Conservation (phyloP, 257 asterid genomes). For the Misopates orontium region DNA sequence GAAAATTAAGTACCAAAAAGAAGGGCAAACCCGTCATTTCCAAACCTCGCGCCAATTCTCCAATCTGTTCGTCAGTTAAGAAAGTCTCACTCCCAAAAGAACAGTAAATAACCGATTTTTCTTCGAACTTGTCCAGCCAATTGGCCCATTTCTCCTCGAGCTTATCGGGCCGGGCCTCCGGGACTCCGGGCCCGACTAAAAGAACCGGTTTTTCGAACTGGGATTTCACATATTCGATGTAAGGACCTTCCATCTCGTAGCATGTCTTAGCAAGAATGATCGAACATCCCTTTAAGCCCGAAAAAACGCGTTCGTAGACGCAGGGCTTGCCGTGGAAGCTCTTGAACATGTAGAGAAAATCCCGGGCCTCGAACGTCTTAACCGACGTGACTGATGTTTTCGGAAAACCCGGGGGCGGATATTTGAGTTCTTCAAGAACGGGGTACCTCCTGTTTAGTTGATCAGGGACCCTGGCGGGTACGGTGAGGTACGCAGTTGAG, state of each 20-base stretch:
- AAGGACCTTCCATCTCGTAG: slow-evolving; percentile 50
- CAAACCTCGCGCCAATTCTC: slow-evolving; percentile 45
- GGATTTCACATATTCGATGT: slow-evolving; percentile 40
- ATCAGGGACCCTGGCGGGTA: slow-evolving; percentile 43
- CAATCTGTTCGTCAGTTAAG: slow-evolving; percentile 39
- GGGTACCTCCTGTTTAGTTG: slow-evolving; percentile 30
- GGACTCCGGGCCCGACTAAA: slow-evolving; percentile 48
- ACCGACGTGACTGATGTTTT: slow-evolving; percentile 36
- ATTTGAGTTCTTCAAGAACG: slow-evolving; percentile 37
- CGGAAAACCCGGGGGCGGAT: slow-evolving; percentile 54
- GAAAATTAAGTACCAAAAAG: slow-evolving; percentile 51
- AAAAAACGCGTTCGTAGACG: slow-evolving; percentile 44
- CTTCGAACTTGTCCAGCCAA: slow-evolving; percentile 39
- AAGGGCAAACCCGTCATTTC: slow-evolving; percentile 50
- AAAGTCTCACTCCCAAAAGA: slow-evolving; percentile 70
- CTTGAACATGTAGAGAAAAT: slow-evolving; percentile 47
- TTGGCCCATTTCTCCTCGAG: slow-evolving; percentile 41
- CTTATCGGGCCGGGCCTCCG: slow-evolving; percentile 32
- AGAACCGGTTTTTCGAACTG: slow-evolving; percentile 51
- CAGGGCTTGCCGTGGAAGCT: slow-evolving; percentile 40
- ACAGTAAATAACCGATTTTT: slow-evolving; percentile 40
- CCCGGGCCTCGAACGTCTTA: slow-evolving; percentile 45
- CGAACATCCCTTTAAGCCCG: slow-evolving; percentile 43
- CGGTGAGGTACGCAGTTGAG: slow-evolving; percentile 45
- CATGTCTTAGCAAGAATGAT: slow-evolving; percentile 57